Percentiles rank a stretch among this genome's conserved stretches.
phyloP scores from a whole-genome alignment of 1,284 basidiomycete genomes.

The Boletus semigastroideus region DNA sequence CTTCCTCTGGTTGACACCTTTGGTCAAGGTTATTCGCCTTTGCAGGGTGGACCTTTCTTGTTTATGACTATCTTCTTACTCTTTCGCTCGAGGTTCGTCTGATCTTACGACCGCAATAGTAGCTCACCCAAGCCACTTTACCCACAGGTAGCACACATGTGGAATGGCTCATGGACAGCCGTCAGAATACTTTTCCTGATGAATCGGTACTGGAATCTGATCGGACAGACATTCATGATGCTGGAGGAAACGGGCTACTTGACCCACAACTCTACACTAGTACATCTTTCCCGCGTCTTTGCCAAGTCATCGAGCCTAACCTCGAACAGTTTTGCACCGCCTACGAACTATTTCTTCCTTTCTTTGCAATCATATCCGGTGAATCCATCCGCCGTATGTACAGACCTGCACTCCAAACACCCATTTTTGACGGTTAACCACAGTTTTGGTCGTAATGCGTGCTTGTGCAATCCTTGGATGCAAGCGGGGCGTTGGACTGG shows the following conservation, averaged over 20 bases:
- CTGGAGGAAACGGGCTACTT: conserved; percentile 26
- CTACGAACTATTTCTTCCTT: conserved; percentile 7
- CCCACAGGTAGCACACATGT: conserved; percentile 18
- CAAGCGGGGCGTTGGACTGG: conserved; percentile 1
- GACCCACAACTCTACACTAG: conserved; percentile 11
- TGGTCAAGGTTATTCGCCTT: conserved; percentile 8
- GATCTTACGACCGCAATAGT: background rate
- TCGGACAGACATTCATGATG: conserved; percentile 20
- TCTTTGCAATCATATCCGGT: conserved; percentile 16
- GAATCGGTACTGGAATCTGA: conserved; percentile 26
- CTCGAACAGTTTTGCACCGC: conserved; percentile 19
- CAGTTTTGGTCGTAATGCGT: conserved; percentile 28
- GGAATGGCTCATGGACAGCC: conserved; percentile 15
- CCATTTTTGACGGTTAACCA: background rate
- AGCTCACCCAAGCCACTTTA: background rate
- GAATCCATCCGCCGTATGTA: conserved; percentile 28
- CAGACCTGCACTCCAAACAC: background rate
- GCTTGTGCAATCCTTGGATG: conserved; percentile 20
- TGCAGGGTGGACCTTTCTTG: conserved; percentile 13
- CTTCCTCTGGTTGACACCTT: background rate
- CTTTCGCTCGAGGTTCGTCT: conserved; percentile 18
- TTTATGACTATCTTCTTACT: conserved; percentile 21
- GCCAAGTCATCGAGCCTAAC: background rate
- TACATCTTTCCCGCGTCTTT: background rate
- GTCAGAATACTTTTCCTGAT: conserved; percentile 26